phyloP scores from a whole-genome alignment of 2,329 filamentous ascomycete genomes.

The Leptographium procerum region DNA sequence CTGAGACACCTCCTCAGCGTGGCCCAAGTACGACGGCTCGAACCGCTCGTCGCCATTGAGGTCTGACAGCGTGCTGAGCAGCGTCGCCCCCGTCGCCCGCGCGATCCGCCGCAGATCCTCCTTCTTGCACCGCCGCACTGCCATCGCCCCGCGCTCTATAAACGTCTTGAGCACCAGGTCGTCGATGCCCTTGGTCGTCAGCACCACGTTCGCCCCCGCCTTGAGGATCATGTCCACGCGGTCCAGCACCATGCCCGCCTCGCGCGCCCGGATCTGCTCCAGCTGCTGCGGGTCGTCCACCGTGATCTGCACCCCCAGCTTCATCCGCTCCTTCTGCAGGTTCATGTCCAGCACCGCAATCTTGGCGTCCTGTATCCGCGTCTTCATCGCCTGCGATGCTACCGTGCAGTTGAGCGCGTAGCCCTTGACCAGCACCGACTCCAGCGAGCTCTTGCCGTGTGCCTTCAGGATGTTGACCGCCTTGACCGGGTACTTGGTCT shows the following conservation, averaged over 20 bases:
- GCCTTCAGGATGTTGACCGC: conserved; percentile 98
- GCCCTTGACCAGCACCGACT: conserved; percentile 79
- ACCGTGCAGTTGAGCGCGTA: conserved; percentile 99
- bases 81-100: conserved; percentile 85
- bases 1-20: conserved; percentile 93
- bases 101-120: conserved; percentile 94
- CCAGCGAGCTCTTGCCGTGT: conserved; percentile 81
- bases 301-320: conserved; percentile 95
- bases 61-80: conserved; percentile 88
- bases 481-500: conserved; percentile 96
- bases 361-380: conserved; percentile 82
- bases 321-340: conserved; percentile 97
- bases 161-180: conserved; percentile 92
- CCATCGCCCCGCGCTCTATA: conserved; percentile 90
- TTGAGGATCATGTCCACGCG: conserved; percentile 96
- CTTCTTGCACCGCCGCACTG: conserved; percentile 93
- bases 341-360: conserved; percentile 98
- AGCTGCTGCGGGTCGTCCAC: conserved; percentile 95
- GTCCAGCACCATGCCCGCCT: conserved; percentile 87
- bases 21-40: conserved; percentile 76
- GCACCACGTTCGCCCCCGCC: conserved; percentile 86
- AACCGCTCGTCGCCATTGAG: conserved; percentile 97
- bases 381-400: conserved; percentile 95
- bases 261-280: conserved; percentile 89
- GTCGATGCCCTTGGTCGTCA: conserved; percentile 98